phyloP scores from a whole-genome alignment of 768 basidiomycete species.

The Russula compacta region DNA sequence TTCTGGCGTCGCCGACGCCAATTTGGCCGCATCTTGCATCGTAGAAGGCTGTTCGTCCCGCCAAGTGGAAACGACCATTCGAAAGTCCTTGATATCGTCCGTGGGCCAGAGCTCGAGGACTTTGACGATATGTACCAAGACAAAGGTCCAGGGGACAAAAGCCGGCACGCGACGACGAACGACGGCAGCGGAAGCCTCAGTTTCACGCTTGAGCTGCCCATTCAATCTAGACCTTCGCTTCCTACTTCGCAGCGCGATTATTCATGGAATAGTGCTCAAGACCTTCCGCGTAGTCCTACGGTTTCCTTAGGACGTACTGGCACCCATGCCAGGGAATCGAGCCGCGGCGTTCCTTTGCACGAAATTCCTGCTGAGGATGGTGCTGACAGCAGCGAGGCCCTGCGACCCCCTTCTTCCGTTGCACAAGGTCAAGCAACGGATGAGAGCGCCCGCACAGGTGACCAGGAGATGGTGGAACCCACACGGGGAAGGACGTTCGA shows the following conservation, averaged over 20 bases:
- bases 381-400: not conserved
- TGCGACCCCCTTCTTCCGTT: slow-evolving; percentile 7
- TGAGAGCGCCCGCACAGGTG: not conserved
- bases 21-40: slow-evolving; percentile 22
- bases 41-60: slow-evolving; percentile 23
- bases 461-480: not conserved
- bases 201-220: slow-evolving; percentile 20
- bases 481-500: not conserved
- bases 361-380: slow-evolving; percentile 8
- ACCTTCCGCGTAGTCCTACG: slow-evolving; percentile 20
- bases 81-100: slow-evolving; percentile 19
- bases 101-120: slow-evolving; percentile 4
- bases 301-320: slow-evolving; percentile 15
- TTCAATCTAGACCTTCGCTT: slow-evolving; percentile 16
- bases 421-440: not conserved
- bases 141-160: not conserved
- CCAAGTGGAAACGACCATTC: slow-evolving; percentile 11
- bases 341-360: slow-evolving; percentile 11
- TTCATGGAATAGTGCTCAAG: slow-evolving; percentile 18
- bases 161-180: not conserved
- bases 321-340: slow-evolving; percentile 16
- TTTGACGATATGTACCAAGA: slow-evolving; percentile 15
- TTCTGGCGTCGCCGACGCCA: slow-evolving; percentile 40
- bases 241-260: slow-evolving; percentile 12
- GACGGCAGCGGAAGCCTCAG: slow-evolving; percentile 18